Evolutionary conservation across 1,284 basidiomycete species (phyloP), one percentile per base, ranked within the genome.

Genomic region (Megacollybia platyphylla): DNA sequence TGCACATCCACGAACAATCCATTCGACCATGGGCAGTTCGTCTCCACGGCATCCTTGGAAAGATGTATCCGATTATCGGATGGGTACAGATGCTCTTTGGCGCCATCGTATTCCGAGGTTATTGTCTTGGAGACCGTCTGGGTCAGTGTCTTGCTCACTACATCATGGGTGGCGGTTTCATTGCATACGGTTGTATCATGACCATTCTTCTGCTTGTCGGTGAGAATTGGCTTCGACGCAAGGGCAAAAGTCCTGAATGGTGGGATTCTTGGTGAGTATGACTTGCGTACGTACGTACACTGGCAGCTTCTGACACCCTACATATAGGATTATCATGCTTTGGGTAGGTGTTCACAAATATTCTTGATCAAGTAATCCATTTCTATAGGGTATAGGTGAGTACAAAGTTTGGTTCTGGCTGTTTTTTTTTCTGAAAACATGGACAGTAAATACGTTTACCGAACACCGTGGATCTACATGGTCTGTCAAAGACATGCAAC

Each of bases 401-500:
- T 56, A 9, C 11, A n/a, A 26, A 40, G 40, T 24, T 7, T n/a
- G 26, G 8, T 7, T 6, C 34, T 30, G 7, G 8, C 32, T 27
- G 43, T 29, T 42, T 36, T 37, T 36, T 37, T 29, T 42, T 15
- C 1, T 15, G 45, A 40, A 42, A 15, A 20, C 30, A 30, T 41
- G 42, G 47, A 24, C 50, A 70, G 82, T 97, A 45, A 97, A 97
- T 54, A 93, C 92, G 0, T 96, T 97, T 56, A 96, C 92, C 1
- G 89, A 94, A 56, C 88, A 91, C 55, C 84, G 76, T 44, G 88
- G 88, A 17, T 68, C 70, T 15, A 59, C 56, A 1, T 92, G 89
- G 89, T 87, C 87, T 7, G 83, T 84, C 49, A 93, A 94, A 59
- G 88, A 96, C 57, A 85, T 94, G 83, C 91, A 96, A 55, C 90